A percentile compares a stretch with the other conserved stretches of the same genome.
phyloP scores from a whole-genome alignment of 2,329 filamentous ascomycete genomes.

The Mollisiaceae sp. region DNA sequence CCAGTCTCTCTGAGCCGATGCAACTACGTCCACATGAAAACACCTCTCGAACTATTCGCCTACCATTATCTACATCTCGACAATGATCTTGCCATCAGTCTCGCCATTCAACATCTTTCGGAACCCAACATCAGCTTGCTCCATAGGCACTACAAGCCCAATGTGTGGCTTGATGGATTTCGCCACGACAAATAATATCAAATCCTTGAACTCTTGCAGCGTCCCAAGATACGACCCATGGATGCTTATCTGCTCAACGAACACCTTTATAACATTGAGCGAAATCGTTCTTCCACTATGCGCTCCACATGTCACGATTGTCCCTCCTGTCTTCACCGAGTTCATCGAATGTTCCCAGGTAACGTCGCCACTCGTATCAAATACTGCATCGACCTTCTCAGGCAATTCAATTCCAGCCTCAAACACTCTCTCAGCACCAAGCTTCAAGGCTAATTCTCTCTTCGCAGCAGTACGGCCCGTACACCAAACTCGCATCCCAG shows the following conservation, averaged over 20 bases:
- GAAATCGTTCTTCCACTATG: conserved; percentile 28
- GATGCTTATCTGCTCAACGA: conserved; percentile 31
- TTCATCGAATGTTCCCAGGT: conserved; percentile 33
- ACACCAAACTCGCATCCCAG: conserved; percentile 35
- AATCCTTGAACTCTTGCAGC: conserved; percentile 29
- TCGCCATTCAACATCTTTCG: conserved; percentile 29
- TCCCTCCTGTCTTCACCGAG: conserved; percentile 30
- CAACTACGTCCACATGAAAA: background rate
- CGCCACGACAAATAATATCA: conserved; percentile 31
- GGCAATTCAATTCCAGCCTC: conserved; percentile 26
- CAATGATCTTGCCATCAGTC: conserved; percentile 33
- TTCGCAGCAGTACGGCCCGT: conserved; percentile 32
- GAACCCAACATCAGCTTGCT: conserved; percentile 29
- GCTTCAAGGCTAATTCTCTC: conserved; percentile 26
- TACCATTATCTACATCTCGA: conserved; percentile 19
- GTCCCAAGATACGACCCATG: conserved; percentile 32
- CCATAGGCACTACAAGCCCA: conserved; percentile 28
- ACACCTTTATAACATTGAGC: conserved; percentile 27
- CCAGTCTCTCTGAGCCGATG: conserved; percentile 7
- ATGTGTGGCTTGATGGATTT: conserved; percentile 33
- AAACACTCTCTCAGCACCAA: conserved; percentile 33
- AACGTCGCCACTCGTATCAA: conserved; percentile 30
- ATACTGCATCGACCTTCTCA: conserved; percentile 32
- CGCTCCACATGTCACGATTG: conserved; percentile 31
- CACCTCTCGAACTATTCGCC: background rate